Evolutionary conservation across 1,139 yeast species (phyloP), one percentile per base, ranked within the genome.

Genomic region (Candida glucosophila): DNA sequence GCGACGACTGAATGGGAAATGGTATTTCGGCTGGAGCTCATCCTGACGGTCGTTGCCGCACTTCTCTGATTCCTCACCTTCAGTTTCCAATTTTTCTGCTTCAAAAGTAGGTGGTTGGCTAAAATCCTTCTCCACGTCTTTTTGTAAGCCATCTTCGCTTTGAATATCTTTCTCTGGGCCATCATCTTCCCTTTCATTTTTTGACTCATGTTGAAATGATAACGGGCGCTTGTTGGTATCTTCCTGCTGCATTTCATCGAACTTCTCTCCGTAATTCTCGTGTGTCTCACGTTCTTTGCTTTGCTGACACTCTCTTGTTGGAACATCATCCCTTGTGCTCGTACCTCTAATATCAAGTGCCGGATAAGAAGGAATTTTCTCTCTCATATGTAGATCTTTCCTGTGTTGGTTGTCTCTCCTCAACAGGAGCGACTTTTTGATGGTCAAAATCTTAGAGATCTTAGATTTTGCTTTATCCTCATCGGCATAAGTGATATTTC

Each of bases 401-500:
- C n/a, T n/a, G n/a, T n/a, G n/a, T n/a, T n/a, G n/a, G n/a, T n/a
- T n/a, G n/a, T n/a, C n/a, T n/a, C n/a, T n/a, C n/a, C n/a, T n/a
- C n/a, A n/a, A n/a, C n/a, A n/a, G n/a, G n/a, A n/a, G n/a, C n/a
- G n/a, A n/a, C n/a, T n/a, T n/a, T n/a, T n/a, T n/a, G n/a, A n/a
- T n/a, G n/a, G n/a, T n/a, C n/a, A n/a, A n/a, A n/a, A n/a, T n/a
- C n/a, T n/a, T n/a, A n/a, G n/a, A n/a, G n/a, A n/a, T n/a, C n/a
- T n/a, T n/a, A n/a, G n/a, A n/a, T n/a, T n/a, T 19, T 8, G 12
- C 12, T 8, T 7, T 7, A n/a, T 19, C 12, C 9, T 19, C 21
- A 7, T 19, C 12, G 10, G 12, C 21, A 12, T 26, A 26, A 4
- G 20, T 13, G 13, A 23, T 19, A 11, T 14, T 14, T 13, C 22